These are phyloP conservation scores for Thermomucor indicae-seudaticae DNA, from an alignment of 371 early-diverging fungal genomes.

Conservation along the genomic window DNA sequence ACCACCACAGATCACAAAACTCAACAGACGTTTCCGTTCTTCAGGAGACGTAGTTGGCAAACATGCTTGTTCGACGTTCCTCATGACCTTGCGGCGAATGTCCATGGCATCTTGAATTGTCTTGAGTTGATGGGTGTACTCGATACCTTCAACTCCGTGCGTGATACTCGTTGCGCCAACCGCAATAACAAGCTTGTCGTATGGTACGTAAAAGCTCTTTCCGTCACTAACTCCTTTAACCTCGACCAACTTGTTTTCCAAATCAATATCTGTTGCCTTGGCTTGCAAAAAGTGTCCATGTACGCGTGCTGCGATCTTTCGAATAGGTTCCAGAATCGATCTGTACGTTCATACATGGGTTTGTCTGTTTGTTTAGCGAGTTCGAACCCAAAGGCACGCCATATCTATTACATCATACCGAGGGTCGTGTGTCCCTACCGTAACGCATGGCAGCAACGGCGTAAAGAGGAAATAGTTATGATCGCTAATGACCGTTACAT, in stretches of 20 bases:
- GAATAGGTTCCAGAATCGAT: slow-evolving; percentile 70
- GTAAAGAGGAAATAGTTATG: slow-evolving; percentile 89
- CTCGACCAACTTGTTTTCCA: slow-evolving; percentile 58
- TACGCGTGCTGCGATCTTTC: slow-evolving; percentile 53
- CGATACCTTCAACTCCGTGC: slow-evolving; percentile 77
- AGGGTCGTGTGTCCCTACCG: slow-evolving; percentile 71
- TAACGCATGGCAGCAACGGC: slow-evolving; percentile 74
- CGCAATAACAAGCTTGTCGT: slow-evolving; percentile 79
- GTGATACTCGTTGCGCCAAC: slow-evolving; percentile 81
- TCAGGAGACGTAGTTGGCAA: slow-evolving; percentile 69
- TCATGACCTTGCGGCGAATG: slow-evolving; percentile 64
- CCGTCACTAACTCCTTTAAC: slow-evolving; percentile 25
- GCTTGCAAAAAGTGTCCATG: slow-evolving; percentile 57
- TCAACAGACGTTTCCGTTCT: slow-evolving; percentile 77
- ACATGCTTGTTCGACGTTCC: slow-evolving; percentile 81
- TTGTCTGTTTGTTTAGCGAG: not conserved
- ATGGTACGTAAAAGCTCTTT: slow-evolving; percentile 57
- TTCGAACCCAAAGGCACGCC: not conserved
- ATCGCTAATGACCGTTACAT: slow-evolving; percentile 64
- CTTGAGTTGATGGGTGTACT: slow-evolving; percentile 67
- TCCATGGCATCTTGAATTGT: slow-evolving; percentile 69
- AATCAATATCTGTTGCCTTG: slow-evolving; percentile 62
- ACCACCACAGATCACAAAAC: slow-evolving; percentile 15
- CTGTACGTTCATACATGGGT: slow-evolving; percentile 16
- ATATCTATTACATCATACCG: slow-evolving; percentile 29